A percentile compares a stretch with the other conserved stretches of the same genome.
phyloP scores from a whole-genome alignment of 805 yeast genomes.

The Metschnikowia baotianmanensis region DNA sequence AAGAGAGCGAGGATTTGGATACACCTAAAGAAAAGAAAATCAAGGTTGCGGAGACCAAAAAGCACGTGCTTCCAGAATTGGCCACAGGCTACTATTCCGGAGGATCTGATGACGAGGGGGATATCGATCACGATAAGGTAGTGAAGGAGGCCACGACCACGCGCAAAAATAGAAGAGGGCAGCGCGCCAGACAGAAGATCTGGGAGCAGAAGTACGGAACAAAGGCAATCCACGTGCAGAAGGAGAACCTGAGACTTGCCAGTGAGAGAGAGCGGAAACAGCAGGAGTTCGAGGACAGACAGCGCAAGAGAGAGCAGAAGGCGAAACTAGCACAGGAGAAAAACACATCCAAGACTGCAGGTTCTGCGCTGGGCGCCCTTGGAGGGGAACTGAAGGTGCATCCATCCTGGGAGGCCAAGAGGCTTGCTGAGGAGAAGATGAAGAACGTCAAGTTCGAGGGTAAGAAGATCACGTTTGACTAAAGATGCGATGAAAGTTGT shows the following conservation, averaged over 20 bases:
- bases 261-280: constrained; percentile 60
- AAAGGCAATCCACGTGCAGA: constrained; percentile 77
- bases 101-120: constrained; percentile 65
- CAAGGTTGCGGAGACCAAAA: constrained; percentile 23
- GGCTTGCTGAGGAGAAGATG: constrained; percentile 62
- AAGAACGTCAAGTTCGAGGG: constrained; percentile 73
- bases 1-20: constrained; percentile 23
- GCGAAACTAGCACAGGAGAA: constrained; percentile 28
- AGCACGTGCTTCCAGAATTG: constrained; percentile 58
- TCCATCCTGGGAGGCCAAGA: constrained; percentile 98
- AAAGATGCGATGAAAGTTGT: background rate
- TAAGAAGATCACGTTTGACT: constrained; percentile 77
- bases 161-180: constrained; percentile 92
- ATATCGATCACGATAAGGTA: constrained; percentile 42
- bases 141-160: constrained; percentile 52
- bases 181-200: constrained; percentile 92
- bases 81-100: constrained; percentile 83
- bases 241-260: constrained; percentile 53
- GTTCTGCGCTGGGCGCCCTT: constrained; percentile 30
- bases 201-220: constrained; percentile 92
- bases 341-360: constrained; percentile 24
- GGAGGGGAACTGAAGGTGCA: constrained; percentile 43
- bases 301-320: constrained; percentile 59
- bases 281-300: constrained; percentile 70
- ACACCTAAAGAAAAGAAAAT: constrained; percentile 21